These are phyloP conservation scores for Neltuma alba DNA, from an alignment of 306 rosid species.

Conservation along the genomic window DNA sequence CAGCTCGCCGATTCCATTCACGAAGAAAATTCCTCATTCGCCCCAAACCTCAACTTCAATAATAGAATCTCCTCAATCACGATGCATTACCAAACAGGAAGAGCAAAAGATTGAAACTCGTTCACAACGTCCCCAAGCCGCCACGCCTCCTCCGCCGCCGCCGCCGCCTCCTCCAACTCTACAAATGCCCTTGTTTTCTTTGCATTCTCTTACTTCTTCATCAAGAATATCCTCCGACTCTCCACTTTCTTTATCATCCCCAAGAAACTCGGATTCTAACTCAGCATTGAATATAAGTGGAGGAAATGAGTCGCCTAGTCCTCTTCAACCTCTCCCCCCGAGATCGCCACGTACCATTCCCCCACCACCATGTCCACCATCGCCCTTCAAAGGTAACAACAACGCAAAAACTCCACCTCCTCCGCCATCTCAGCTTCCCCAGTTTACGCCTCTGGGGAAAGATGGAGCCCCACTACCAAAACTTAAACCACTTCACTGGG, in stretches of 20 bases:
- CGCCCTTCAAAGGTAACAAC: slow-evolving; percentile 42
- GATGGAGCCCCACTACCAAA: slow-evolving; percentile 81
- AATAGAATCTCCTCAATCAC: slow-evolving; percentile 38
- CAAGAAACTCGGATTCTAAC: slow-evolving; percentile 51
- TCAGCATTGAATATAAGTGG: slow-evolving; percentile 48
- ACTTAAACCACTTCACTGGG: slow-evolving; percentile 99
- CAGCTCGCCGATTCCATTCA: background rate
- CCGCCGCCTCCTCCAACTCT: slow-evolving; percentile 57
- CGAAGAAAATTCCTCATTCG: slow-evolving; percentile 27
- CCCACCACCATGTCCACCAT: slow-evolving; percentile 89
- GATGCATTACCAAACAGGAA: slow-evolving; percentile 35
- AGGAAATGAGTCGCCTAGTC: slow-evolving; percentile 42
- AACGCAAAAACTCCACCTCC: slow-evolving; percentile 72
- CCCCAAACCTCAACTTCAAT: slow-evolving; percentile 37
- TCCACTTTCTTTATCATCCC: slow-evolving; percentile 62
- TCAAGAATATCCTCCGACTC: slow-evolving; percentile 53
- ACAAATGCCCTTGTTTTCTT: slow-evolving; percentile 40
- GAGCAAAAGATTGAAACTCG: slow-evolving; percentile 28
- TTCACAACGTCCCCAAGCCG: slow-evolving; percentile 36
- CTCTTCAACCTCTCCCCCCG: slow-evolving; percentile 36
- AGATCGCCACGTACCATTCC: slow-evolving; percentile 57
- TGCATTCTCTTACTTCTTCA: slow-evolving; percentile 58
- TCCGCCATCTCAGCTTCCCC: slow-evolving; percentile 75
- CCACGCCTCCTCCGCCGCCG: slow-evolving; percentile 40
- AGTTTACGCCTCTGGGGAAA: slow-evolving; percentile 67